Percentiles rank a stretch among this genome's conserved stretches.
These are phyloP conservation scores for Acanthamoeba castellanii DNA, from an alignment of 208 protist species.

Conservation along the genomic window DNA sequence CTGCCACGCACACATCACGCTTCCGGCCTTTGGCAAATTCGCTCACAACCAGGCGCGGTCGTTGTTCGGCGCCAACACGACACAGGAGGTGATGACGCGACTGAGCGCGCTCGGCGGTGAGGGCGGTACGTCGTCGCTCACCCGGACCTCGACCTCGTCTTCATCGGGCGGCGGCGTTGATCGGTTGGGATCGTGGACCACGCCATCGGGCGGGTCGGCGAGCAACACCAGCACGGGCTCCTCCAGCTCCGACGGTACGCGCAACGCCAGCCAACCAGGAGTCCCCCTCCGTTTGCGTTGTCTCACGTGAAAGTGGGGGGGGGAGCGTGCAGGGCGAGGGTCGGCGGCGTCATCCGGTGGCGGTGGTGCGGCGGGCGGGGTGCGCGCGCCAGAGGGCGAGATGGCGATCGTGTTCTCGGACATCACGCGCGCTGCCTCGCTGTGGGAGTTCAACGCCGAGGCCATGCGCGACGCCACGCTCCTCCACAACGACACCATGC, in stretches of 20 bases:
- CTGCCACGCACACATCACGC: too few species aligned
- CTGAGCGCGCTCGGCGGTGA: neutral
- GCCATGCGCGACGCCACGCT: constrained; percentile 47
- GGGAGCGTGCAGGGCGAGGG: neutral
- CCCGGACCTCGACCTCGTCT: neutral
- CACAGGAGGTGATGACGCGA: neutral
- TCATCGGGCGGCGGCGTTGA: neutral
- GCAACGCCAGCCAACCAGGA: neutral
- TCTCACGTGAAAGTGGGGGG: neutral
- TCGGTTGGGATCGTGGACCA: neutral
- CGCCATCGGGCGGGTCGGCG: neutral
- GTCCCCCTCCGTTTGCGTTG: neutral
- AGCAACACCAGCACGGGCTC: constrained; percentile 7
- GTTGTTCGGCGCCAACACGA: neutral
- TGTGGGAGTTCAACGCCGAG: constrained; percentile 53
- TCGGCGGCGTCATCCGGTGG: neutral
- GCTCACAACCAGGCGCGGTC: neutral
- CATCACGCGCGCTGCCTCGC: constrained; percentile 1
- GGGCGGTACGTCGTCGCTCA: neutral
- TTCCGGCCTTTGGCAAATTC: neutral
- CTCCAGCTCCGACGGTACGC: neutral
- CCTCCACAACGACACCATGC: neutral
- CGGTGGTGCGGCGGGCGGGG: neutral
- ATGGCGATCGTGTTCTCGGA: constrained; percentile 16
- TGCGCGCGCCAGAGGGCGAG: neutral